These are phyloP conservation scores for Aureobasidium sp. DNA, from an alignment of 2,329 filamentous ascomycete species.

Conservation along the genomic window DNA sequence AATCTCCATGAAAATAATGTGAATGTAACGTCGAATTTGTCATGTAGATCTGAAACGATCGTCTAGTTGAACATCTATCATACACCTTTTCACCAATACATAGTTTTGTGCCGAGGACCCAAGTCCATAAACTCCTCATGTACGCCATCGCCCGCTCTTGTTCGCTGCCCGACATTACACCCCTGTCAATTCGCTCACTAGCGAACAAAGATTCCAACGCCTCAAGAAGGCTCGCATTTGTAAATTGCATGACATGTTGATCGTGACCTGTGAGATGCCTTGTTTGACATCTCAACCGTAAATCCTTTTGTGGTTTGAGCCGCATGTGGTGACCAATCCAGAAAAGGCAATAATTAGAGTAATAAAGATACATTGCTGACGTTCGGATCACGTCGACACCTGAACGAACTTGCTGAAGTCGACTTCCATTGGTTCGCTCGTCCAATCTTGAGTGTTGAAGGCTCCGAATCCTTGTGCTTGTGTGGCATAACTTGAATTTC, in stretches of 20 bases:
- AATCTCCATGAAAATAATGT: not conserved
- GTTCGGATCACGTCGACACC: slow-evolving; percentile 16
- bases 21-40: not conserved
- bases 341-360: not conserved
- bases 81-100: not conserved
- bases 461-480: not conserved
- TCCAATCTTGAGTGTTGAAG: slow-evolving; percentile 13
- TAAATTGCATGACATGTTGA: slow-evolving; percentile 1
- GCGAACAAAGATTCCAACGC: not conserved
- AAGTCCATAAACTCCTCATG: not conserved
- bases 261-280: slow-evolving; percentile 3
- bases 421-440: slow-evolving; percentile 23
- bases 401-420: slow-evolving; percentile 27
- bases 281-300: not conserved
- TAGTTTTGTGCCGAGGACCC: not conserved
- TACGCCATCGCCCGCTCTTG: not conserved
- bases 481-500: not conserved
- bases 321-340: slow-evolving; percentile 7
- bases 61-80: not conserved
- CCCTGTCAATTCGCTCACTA: not conserved
- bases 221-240: not conserved
- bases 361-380: not conserved
- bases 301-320: slow-evolving; percentile 1
- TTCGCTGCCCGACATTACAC: not conserved
- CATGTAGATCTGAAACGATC: not conserved